These are phyloP conservation scores for Alternaria conjuncta DNA, from an alignment of 2,329 filamentous ascomycete genomes.

Conservation along the genomic window DNA sequence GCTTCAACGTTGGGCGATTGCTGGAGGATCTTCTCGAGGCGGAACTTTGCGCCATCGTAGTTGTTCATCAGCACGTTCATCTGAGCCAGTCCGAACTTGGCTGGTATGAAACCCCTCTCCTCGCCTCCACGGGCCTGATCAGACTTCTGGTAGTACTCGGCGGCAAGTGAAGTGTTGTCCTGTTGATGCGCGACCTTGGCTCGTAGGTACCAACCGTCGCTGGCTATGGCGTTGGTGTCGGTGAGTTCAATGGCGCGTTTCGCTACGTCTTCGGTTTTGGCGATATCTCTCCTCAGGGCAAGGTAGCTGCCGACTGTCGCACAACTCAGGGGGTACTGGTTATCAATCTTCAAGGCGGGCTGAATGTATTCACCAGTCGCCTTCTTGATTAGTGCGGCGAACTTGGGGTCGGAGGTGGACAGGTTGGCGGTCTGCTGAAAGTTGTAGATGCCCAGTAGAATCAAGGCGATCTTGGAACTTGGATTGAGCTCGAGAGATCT, in stretches of 20 bases:
- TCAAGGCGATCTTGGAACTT: constrained; percentile 87
- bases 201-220: constrained; percentile 96
- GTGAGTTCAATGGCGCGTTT: constrained; percentile 95
- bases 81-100: constrained; percentile 93
- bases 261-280: constrained; percentile 83
- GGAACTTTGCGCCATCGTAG: constrained; percentile 88
- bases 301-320: constrained; percentile 92
- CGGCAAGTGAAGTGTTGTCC: constrained; percentile 75
- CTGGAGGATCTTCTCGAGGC: constrained; percentile 92
- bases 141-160: constrained; percentile 85
- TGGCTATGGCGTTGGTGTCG: constrained; percentile 94
- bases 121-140: constrained; percentile 90
- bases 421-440: constrained; percentile 85
- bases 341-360: constrained; percentile 91
- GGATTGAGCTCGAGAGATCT: constrained; percentile 81
- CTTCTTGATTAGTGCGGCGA: constrained; percentile 84
- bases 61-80: constrained; percentile 84
- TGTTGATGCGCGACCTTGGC: constrained; percentile 89
- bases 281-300: constrained; percentile 78
- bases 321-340: constrained; percentile 86
- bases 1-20: constrained; percentile 83
- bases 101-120: constrained; percentile 90
- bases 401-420: constrained; percentile 82
- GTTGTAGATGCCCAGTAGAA: constrained; percentile 88
- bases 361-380: constrained; percentile 95